A percentile compares a stretch with the other conserved stretches of the same genome.
phyloP scores from a whole-genome alignment of 176 grass and related monocot genomes.

The Dendrocalamus sinicus region DNA sequence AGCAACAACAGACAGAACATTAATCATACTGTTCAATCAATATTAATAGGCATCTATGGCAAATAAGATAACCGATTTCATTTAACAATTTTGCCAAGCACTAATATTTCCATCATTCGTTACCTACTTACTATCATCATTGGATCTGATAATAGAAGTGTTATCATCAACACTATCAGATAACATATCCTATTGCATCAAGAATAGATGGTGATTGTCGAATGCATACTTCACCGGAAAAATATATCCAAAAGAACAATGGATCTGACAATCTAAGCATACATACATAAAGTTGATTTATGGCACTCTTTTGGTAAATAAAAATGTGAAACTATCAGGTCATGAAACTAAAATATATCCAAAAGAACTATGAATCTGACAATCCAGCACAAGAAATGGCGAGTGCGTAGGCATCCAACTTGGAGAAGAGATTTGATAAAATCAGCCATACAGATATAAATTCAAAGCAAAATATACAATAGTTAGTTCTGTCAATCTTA shows the following conservation, averaged over 20 bases:
- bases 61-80: constrained; percentile 2
- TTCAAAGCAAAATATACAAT: neutral
- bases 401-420: neutral
- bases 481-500: neutral
- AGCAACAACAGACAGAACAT: neutral
- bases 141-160: neutral
- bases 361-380: neutral
- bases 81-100: constrained; percentile 5
- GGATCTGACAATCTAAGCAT: neutral
- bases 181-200: neutral
- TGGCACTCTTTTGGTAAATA: neutral
- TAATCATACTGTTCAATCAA: neutral
- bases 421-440: constrained; percentile 1
- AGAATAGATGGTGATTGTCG: neutral
- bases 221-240: neutral
- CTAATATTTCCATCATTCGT: neutral
- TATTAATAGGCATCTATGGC: neutral
- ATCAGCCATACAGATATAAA: neutral
- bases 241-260: neutral
- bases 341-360: neutral
- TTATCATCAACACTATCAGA: neutral
- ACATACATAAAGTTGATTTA: neutral
- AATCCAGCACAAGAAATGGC: neutral
- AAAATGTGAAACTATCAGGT: neutral
- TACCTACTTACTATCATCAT: neutral